These are phyloP conservation scores for Piromyces sp. DNA, from an alignment of 192 early-diverging fungal species.

Conservation along the genomic window DNA sequence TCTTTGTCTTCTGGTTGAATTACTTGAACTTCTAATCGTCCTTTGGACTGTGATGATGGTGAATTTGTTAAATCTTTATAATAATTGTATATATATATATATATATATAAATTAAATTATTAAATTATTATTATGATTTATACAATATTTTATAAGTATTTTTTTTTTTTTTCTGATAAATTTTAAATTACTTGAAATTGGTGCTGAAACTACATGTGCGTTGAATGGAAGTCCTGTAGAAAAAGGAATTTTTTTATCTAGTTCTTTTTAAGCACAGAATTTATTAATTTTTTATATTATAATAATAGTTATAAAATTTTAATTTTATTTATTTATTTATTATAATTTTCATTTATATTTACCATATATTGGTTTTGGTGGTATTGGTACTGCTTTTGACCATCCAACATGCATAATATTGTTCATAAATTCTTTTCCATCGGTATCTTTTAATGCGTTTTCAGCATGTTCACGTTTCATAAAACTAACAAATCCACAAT, in stretches of 20 bases:
- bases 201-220: slow-evolving; percentile 17
- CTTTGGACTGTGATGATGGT: slow-evolving; percentile 1
- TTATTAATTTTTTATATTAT: no score
- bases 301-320: no score
- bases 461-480: slow-evolving; percentile 59
- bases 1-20: slow-evolving; percentile 31
- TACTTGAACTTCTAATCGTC: slow-evolving; percentile 43
- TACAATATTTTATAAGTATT: no score
- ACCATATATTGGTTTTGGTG: slow-evolving; percentile 55
- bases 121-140: no score
- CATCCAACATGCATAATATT: slow-evolving; percentile 54
- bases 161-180: no score
- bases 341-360: slow-evolving; percentile 6
- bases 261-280: no score
- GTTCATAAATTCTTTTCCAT: slow-evolving; percentile 43
- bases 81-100: no score
- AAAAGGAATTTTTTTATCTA: slow-evolving; percentile 5
- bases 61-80: slow-evolving; percentile 3
- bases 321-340: slow-evolving; percentile 3
- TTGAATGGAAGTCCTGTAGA: slow-evolving; percentile 38
- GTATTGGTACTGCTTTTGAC: slow-evolving; percentile 66
- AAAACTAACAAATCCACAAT: slow-evolving; percentile 80
- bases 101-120: no score
- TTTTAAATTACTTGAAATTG: not conserved
- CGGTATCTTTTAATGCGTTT: slow-evolving; percentile 50